Conservation (phyloP, 352 stramenopile species). For the Globisporangium cylindrosporum region DNA sequence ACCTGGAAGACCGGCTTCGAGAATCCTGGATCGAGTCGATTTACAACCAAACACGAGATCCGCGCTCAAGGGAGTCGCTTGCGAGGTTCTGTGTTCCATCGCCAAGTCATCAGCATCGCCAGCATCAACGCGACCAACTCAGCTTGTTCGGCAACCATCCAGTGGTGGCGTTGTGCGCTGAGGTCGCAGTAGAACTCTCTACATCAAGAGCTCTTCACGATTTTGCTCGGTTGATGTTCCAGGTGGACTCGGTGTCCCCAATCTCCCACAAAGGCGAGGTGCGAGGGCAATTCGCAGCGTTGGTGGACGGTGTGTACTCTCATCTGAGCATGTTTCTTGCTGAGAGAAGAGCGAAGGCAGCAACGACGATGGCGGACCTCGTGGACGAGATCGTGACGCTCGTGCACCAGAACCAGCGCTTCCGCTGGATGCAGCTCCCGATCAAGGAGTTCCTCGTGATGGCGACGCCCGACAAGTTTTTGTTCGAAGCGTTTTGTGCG, state of each 20-base stretch:
- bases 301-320: conserved; percentile 2
- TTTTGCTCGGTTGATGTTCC: no score
- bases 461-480: conserved; percentile 6
- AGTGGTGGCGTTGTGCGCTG: no score
- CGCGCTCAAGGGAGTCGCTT: neutral
- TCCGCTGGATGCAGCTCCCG: conserved; percentile 1
- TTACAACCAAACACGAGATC: neutral
- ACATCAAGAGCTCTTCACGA: no score
- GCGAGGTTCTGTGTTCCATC: neutral
- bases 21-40: neutral
- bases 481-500: conserved; percentile 12
- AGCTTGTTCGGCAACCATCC: no score
- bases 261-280: no score
- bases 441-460: conserved; percentile 16
- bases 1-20: neutral
- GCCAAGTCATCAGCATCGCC: neutral
- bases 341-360: neutral
- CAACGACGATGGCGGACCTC: conserved; percentile 16
- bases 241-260: no score
- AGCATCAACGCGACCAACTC: neutral
- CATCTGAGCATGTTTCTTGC: neutral
- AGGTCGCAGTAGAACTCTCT: no score
- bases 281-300: neutral
- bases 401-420: conserved; percentile 18
- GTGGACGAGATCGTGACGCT: conserved; percentile 33